A percentile compares a stretch with the other conserved stretches of the same genome.
phyloP scores from a whole-genome alignment of 257 asterid species.

The Salvia splendens region DNA sequence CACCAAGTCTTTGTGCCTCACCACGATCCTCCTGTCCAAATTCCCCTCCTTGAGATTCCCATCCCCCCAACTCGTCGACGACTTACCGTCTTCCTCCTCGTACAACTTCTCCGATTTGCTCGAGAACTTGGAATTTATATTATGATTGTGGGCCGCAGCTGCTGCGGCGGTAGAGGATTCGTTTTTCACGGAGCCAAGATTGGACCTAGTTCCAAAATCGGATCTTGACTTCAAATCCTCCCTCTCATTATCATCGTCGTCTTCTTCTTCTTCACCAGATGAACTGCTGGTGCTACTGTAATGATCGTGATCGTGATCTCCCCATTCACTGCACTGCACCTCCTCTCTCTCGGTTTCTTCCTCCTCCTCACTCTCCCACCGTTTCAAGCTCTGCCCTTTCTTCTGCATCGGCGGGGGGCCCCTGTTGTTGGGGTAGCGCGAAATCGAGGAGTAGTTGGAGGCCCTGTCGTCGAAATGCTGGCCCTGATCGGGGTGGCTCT shows the following conservation, averaged over 20 bases:
- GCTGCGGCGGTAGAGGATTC: constrained; percentile 36
- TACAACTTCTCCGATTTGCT: constrained; percentile 59
- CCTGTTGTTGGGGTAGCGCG: constrained; percentile 47
- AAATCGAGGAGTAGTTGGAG: constrained; percentile 53
- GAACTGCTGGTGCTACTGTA: constrained; percentile 59
- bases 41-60: constrained; percentile 47
- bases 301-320: constrained; percentile 82
- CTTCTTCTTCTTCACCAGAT: constrained; percentile 59
- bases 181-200: constrained; percentile 53
- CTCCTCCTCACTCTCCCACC: constrained; percentile 69
- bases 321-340: constrained; percentile 97
- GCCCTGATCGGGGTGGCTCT: constrained; percentile 22
- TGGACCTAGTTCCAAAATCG: constrained; percentile 48
- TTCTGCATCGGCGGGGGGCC: constrained; percentile 31
- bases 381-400: constrained; percentile 39
- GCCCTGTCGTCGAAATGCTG: constrained; percentile 64
- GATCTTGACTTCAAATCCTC: constrained; percentile 65
- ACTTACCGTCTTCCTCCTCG: constrained; percentile 56
- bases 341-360: constrained; percentile 89
- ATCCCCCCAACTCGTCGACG: constrained; percentile 80
- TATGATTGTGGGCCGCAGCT: constrained; percentile 21
- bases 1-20: constrained; percentile 84
- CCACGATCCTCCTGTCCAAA: constrained; percentile 70
- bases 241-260: constrained; percentile 55
- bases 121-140: constrained; percentile 40